Conservation (phyloP, 345 rosid genomes). For the Brassica rapa region DNA sequence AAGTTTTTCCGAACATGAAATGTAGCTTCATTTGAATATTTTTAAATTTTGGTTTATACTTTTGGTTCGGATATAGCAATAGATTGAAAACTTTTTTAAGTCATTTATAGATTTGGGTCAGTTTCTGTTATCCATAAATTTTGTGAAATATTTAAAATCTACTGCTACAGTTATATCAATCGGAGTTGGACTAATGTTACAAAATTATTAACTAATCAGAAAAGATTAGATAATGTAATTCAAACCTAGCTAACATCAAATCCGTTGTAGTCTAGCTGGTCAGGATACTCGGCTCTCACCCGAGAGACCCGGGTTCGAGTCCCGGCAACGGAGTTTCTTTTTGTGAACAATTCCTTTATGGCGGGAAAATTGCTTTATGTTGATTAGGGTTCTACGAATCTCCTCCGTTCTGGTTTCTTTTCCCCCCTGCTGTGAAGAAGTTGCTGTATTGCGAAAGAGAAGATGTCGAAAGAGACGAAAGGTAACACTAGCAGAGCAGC, state of each 20-base stretch:
- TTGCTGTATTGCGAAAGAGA: not conserved
- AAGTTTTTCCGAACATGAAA: no score
- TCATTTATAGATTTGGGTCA: no score
- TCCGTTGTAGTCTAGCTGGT: slow-evolving; percentile 57
- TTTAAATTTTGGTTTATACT: no score
- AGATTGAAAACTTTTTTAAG: no score
- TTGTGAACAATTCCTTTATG: not conserved
- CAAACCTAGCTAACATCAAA: not conserved
- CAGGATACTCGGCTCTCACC: slow-evolving; percentile 81
- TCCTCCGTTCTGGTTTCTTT: not conserved
- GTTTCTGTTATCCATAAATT: no score
- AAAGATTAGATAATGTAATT: no score
- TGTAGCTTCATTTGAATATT: no score
- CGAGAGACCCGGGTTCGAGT: slow-evolving; percentile 52
- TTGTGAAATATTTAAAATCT: no score
- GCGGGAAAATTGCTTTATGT: slow-evolving; percentile 26
- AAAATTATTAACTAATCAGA: no score
- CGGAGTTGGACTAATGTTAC: no score
- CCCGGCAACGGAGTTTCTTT: slow-evolving; percentile 18
- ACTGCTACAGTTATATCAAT: no score
- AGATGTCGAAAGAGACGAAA: slow-evolving; percentile 33
- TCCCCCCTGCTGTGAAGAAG: not conserved
- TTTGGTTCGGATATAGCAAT: no score
- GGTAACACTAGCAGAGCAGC: slow-evolving; percentile 37
- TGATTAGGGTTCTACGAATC: not conserved